Conservation (phyloP, 1,284 basidiomycete species). For the Papiliotrema laurentii region DNA sequence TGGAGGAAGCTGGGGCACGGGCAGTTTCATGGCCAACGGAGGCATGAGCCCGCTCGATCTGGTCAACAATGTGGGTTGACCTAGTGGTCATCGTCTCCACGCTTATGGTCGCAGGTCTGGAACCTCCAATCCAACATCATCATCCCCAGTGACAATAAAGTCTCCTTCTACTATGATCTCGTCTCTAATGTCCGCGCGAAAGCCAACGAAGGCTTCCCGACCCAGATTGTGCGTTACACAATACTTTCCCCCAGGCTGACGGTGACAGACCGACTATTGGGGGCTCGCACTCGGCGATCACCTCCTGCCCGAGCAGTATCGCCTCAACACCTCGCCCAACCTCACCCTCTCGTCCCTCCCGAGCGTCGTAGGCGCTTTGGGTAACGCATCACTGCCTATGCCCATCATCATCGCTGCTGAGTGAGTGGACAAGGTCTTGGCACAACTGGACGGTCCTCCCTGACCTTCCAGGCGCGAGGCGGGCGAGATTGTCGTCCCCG, state of each 20-base stretch:
- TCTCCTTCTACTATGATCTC: constrained; percentile 48
- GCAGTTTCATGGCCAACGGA: constrained; percentile 41
- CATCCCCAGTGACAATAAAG: constrained; percentile 43
- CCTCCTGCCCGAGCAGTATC: constrained; percentile 42
- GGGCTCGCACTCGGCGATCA: constrained; percentile 42
- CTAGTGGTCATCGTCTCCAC: neutral
- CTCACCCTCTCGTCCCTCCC: constrained; percentile 36
- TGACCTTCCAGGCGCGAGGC: constrained; percentile 41
- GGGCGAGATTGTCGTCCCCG: constrained; percentile 45
- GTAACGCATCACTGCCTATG: constrained; percentile 37
- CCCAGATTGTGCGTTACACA: constrained; percentile 33
- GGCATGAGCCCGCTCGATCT: constrained; percentile 36
- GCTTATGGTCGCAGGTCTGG: constrained; percentile 32
- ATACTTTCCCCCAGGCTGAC: neutral
- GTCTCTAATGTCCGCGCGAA: constrained; percentile 43
- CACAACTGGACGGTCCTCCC: neutral
- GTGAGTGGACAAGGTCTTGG: constrained; percentile 12
- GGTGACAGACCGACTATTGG: constrained; percentile 40
- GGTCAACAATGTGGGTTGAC: constrained; percentile 29
- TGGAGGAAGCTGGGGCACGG: constrained; percentile 46
- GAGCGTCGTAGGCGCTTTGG: constrained; percentile 20
- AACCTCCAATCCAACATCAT: constrained; percentile 50
- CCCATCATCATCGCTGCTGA: constrained; percentile 53
- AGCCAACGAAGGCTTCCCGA: constrained; percentile 34
- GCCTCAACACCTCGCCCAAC: constrained; percentile 39